Evolutionary conservation across 2,329 filamentous ascomycete genomes (phyloP).

Genomic region (Neobulgaria alba): DNA sequence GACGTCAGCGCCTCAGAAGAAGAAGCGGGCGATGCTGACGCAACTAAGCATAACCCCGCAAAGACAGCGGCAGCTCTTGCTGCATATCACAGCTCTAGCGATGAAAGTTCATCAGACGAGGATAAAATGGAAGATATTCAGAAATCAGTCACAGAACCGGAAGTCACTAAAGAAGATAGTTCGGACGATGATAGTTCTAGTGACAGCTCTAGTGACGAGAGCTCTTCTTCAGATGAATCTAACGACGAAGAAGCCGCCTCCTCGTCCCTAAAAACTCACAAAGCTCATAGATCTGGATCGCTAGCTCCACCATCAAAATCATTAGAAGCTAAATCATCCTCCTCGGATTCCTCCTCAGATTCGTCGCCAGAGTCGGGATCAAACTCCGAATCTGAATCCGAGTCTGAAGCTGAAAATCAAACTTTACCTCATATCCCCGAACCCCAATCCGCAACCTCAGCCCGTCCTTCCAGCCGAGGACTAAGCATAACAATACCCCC

Average conservation of each 20-base stretch:
- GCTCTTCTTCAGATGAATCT: slow-evolving; percentile 4
- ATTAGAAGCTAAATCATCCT: no score
- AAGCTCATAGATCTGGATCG: background rate
- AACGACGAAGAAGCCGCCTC: slow-evolving; percentile 1
- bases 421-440: no score
- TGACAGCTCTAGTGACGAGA: background rate
- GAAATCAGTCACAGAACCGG: no score
- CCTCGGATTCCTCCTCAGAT: slow-evolving; percentile 7
- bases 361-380: slow-evolving; percentile 9
- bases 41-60: no score
- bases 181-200: background rate
- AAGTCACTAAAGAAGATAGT: background rate
- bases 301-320: no score
- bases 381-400: slow-evolving; percentile 6
- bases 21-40: no score
- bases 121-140: no score
- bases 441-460: slow-evolving; percentile 9
- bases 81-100: slow-evolving; percentile 4
- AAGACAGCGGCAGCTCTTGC: no score
- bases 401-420: slow-evolving; percentile 10
- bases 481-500: slow-evolving; percentile 42
- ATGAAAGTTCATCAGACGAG: slow-evolving; percentile 6
- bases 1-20: no score
- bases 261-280: background rate
- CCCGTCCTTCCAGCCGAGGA: slow-evolving; percentile 35